Conservation (phyloP, 441 rosid genomes). For the Arabidopsis lyrata region DNA sequence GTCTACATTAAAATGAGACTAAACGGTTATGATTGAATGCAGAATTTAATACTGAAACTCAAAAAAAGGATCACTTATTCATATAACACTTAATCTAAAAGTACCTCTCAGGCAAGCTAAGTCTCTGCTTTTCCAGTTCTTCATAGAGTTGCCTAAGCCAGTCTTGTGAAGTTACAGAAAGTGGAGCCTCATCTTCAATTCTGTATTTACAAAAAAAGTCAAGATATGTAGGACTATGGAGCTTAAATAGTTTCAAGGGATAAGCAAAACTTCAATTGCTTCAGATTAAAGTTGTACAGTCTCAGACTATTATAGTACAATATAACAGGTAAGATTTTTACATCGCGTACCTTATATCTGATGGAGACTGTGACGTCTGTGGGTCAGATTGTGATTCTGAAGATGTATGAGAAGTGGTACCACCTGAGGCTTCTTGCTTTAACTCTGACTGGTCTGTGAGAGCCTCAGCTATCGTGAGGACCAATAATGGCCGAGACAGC, state of each 20-base stretch:
- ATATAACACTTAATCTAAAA: neutral
- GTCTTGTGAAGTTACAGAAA: slow-evolving; percentile 54
- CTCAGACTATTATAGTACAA: neutral
- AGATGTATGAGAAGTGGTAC: slow-evolving; percentile 46
- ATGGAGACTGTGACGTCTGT: slow-evolving; percentile 41
- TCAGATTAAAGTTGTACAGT: slow-evolving; percentile 15
- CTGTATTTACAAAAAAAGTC: slow-evolving; percentile 50
- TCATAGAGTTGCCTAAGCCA: slow-evolving; percentile 70
- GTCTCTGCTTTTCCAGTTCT: slow-evolving; percentile 79
- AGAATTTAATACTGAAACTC: neutral
- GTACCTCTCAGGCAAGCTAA: slow-evolving; percentile 84
- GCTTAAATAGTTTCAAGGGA: neutral
- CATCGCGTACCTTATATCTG: slow-evolving; percentile 63
- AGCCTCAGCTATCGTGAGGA: slow-evolving; percentile 77
- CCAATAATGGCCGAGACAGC: slow-evolving; percentile 80
- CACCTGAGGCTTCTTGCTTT: slow-evolving; percentile 47
- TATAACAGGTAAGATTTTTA: neutral
- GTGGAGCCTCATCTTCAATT: slow-evolving; percentile 53
- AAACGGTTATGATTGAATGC: slow-evolving; percentile 13
- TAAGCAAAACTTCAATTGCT: neutral
- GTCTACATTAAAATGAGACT: slow-evolving; percentile 63
- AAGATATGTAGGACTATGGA: slow-evolving; percentile 10
- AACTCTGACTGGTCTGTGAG: slow-evolving; percentile 59
- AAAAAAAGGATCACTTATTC: slow-evolving; percentile 7
- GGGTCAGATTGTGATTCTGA: slow-evolving; percentile 58